These are phyloP conservation scores for Aureobasidium uvarum DNA, from an alignment of 2,329 filamentous ascomycete species.

Conservation along the genomic window DNA sequence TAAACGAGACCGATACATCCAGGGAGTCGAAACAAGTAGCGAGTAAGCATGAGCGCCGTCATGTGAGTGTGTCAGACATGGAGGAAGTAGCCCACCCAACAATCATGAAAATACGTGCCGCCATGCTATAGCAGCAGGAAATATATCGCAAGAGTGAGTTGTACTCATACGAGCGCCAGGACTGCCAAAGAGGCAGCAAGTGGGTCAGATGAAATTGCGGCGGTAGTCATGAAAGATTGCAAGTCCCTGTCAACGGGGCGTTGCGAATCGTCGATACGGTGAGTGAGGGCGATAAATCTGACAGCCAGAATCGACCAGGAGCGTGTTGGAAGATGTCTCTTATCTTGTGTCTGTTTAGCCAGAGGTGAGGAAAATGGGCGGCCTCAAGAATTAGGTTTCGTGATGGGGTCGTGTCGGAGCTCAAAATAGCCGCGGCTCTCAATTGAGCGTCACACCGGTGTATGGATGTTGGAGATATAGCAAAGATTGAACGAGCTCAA, in stretches of 20 bases:
- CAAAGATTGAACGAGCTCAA: neutral
- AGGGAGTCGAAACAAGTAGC: no score
- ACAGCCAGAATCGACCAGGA: neutral
- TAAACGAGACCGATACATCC: no score
- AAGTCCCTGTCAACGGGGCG: neutral
- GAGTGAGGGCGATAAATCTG: no score
- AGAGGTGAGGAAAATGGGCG: neutral
- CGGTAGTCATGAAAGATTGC: neutral
- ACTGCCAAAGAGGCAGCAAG: neutral
- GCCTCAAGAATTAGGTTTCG: neutral
- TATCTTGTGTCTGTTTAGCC: neutral
- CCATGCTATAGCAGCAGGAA: neutral
- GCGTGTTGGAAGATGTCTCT: neutral
- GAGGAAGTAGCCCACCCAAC: no score
- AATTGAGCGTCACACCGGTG: neutral
- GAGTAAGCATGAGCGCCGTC: no score
- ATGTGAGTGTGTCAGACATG: no score
- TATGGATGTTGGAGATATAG: neutral
- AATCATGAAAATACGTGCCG: neutral
- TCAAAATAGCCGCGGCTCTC: conserved; percentile 16
- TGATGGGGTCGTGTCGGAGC: conserved; percentile 11
- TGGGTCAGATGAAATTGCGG: conserved; percentile 1
- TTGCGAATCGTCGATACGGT: neutral
- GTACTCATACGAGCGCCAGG: neutral
- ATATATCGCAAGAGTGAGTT: neutral